Base-by-base conservation (phyloP, 2,329 filamentous ascomycete species). In the Cordyceps militaris region DNA sequence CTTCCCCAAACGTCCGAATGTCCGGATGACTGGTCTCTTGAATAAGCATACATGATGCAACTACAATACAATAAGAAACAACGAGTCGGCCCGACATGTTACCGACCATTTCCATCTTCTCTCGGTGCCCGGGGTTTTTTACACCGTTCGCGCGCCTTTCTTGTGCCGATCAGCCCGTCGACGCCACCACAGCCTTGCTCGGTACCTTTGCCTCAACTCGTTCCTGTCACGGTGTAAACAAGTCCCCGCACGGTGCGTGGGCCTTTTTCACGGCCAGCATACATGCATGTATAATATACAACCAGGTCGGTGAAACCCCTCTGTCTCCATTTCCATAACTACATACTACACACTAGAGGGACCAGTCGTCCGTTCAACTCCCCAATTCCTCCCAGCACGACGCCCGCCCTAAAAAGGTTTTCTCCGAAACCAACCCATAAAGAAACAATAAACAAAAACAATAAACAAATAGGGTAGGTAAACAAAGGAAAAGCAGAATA, bases 281-380 rank as follows among this genome's bases (percentile, higher is more conserved):
- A 43, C 11, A 21, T 19, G 3, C 26, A 30, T 21, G 32, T 28
- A 23, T 13, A 9, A 32, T 19, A 8, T 8, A 24, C 43, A 7
- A 6, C n/a, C 3, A 14, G 24, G 13, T 13, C 7, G 16, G 40
- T 43, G 10, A 14, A 42, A 43, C 4, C 11, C 21, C 11, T 32
- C 3, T 48, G n/a, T 8, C 34, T 19, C n/a, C 11, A 30, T 23
- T 46, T 42, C n/a, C 53, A 32, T 19, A n/a, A n/a, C n/a, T n/a
- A 34, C 53, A 40, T 24, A 51, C 55, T 57, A 50, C 55, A 58
- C 49, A 58, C 49, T 48, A 58, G 42, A 49, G 43, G 43, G 56
- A 42, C 28, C 49, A 53, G 38, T 54, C 24, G 49, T 34, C 49
- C 32, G 9, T 38, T 48, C 16, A 24, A 32, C 49, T 58, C 54